Percentiles rank a stretch among this genome's conserved stretches.
Evolutionary conservation across 306 rosid species (phyloP).

Genomic region (Sesbania bispinosa): DNA sequence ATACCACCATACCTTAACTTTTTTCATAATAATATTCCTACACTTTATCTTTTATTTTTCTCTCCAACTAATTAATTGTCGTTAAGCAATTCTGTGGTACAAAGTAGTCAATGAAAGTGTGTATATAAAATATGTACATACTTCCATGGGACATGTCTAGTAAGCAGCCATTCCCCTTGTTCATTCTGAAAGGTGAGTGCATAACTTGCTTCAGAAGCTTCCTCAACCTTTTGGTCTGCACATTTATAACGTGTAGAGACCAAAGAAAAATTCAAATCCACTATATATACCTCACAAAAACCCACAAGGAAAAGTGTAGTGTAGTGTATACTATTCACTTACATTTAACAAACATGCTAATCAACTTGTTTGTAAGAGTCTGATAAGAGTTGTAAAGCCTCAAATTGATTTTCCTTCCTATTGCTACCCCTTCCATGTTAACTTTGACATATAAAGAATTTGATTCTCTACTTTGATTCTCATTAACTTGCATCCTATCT

Average conservation of each 20-base stretch:
- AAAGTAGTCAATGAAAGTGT: slow-evolving; percentile 8
- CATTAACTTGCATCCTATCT: slow-evolving; percentile 11
- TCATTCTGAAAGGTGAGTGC: slow-evolving; percentile 56
- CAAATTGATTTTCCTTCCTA: slow-evolving; percentile 69
- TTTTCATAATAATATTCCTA: background rate
- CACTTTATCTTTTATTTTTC: background rate
- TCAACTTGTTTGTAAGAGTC: slow-evolving; percentile 47
- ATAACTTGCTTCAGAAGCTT: slow-evolving; percentile 32
- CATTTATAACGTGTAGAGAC: background rate
- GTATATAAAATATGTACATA: slow-evolving; percentile 29
- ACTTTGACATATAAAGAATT: slow-evolving; percentile 62
- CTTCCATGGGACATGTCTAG: slow-evolving; percentile 78
- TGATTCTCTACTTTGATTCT: slow-evolving; percentile 30
- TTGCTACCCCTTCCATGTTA: slow-evolving; percentile 78
- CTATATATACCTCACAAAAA: background rate
- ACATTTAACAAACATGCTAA: slow-evolving; percentile 60
- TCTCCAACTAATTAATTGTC: background rate
- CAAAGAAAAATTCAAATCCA: slow-evolving; percentile 12
- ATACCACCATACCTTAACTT: background rate
- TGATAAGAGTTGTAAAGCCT: slow-evolving; percentile 49
- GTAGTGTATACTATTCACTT: slow-evolving; percentile 10
- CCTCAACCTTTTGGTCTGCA: slow-evolving; percentile 38
- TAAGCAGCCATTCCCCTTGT: slow-evolving; percentile 69
- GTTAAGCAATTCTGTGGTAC: background rate
- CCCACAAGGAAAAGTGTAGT: background rate